These are phyloP conservation scores for Jackrogersella minutella DNA, from an alignment of 495 filamentous ascomycete genomes.

Conservation along the genomic window DNA sequence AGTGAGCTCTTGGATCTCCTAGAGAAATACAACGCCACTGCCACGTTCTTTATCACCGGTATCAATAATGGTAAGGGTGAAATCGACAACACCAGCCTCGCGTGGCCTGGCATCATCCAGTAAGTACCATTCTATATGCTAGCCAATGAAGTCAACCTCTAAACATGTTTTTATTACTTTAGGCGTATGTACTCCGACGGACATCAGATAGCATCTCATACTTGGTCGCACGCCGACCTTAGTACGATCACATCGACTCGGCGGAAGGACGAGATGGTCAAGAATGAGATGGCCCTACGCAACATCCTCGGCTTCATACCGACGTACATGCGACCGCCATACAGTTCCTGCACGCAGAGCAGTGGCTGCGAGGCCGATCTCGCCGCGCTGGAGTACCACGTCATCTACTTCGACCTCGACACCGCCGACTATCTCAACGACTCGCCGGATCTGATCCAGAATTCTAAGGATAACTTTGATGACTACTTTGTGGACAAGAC, in stretches of 20 bases:
- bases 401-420: conserved; percentile 71
- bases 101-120: conserved; percentile 42
- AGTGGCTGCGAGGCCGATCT: conserved; percentile 59
- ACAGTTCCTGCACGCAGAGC: conserved; percentile 63
- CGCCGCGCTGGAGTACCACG: conserved; percentile 67
- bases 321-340: conserved; percentile 81
- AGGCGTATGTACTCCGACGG: conserved; percentile 67
- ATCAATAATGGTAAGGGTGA: conserved; percentile 69
- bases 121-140: conserved; percentile 4
- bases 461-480: conserved; percentile 68
- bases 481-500: conserved; percentile 42
- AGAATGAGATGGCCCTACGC: conserved; percentile 73
- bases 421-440: conserved; percentile 71
- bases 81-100: conserved; percentile 51
- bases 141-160: background rate
- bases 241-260: conserved; percentile 58
- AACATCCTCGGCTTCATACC: conserved; percentile 75
- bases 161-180: conserved; percentile 30
- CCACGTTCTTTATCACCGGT: conserved; percentile 76
- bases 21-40: conserved; percentile 66
- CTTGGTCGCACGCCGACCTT: conserved; percentile 74
- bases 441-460: conserved; percentile 61
- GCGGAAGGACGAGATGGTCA: conserved; percentile 65
- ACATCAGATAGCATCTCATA: conserved; percentile 79
- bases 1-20: conserved; percentile 70